Percentiles rank a stretch among this genome's conserved stretches.
phyloP scores from a whole-genome alignment of 2,329 filamentous ascomycete species.

The Parascedosporium putredinis region DNA sequence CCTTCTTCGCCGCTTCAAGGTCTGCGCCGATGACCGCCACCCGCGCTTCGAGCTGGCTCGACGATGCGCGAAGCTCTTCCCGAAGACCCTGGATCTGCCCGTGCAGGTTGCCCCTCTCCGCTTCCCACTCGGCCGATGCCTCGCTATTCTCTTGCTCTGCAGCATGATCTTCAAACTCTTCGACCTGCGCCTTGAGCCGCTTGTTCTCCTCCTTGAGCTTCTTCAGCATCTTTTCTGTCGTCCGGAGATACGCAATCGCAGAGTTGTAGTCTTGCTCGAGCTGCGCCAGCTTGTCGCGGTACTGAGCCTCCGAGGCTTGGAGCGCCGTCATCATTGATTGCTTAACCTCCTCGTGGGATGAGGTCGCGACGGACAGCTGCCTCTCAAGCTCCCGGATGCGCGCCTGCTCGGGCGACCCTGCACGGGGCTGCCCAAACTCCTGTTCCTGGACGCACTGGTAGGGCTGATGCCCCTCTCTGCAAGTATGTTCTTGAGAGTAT shows the following conservation, averaged over 20 bases:
- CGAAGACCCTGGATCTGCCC: conserved; percentile 61
- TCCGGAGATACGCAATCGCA: conserved; percentile 94
- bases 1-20: conserved; percentile 51
- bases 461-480: conserved; percentile 80
- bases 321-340: conserved; percentile 65
- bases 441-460: conserved; percentile 48
- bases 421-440: conserved; percentile 62
- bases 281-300: conserved; percentile 86
- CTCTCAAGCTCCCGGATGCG: conserved; percentile 79
- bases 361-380: conserved; percentile 66
- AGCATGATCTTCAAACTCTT: conserved; percentile 48
- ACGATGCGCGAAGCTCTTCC: conserved; percentile 54
- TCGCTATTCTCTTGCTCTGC: conserved; percentile 25
- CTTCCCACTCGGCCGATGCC: conserved; percentile 57
- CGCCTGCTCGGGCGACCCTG: conserved; percentile 67
- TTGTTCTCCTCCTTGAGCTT: conserved; percentile 95
- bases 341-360: conserved; percentile 79
- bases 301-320: conserved; percentile 78
- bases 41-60: conserved; percentile 59
- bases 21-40: conserved; percentile 60
- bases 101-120: conserved; percentile 58
- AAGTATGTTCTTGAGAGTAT: conserved; percentile 85
- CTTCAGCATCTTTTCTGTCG: conserved; percentile 97
- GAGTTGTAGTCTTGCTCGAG: conserved; percentile 97
- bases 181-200: conserved; percentile 73